Evolutionary conservation across 495 filamentous ascomycete genomes (phyloP), one percentile per base, ranked within the genome.

Genomic region (Penicillium crystallinum): DNA sequence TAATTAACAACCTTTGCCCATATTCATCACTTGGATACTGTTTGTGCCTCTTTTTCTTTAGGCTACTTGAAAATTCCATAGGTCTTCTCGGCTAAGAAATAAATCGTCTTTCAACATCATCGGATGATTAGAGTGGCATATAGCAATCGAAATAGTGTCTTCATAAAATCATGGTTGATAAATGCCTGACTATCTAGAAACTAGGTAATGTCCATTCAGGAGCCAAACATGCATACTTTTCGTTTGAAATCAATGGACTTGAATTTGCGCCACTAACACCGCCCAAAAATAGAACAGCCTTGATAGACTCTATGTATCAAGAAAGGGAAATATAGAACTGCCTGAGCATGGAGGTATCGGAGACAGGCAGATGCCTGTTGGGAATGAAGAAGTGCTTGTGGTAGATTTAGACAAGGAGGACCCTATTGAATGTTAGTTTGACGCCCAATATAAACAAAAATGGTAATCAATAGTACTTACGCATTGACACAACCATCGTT

Each of bases 401-500:
- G 50, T 56, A n/a, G 41, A 42, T 58, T 49, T 66, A 66, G 42
- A 66, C 63, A 38, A 66, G 63, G 27, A 66, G 63, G 25, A 66
- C 63, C 31, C 57, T 60, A 15, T 27, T 17, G 9, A 8, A 8
- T 19, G 45, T 59, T 53, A 56, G 53, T 46, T 36, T 45, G 9
- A 29, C 11, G 17, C n/a, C 6, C 1, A 33, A 46, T 0, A 30
- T 31, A 15, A 9, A 14, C 1, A 15, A n/a, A 17, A 11, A 1
- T 3, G 22, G n/a, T 22, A 0, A 42, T 48, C 4, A 10, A 17
- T 18, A 18, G 4, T 44, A 66, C 68, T 55, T 63, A 75, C 72
- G 86, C 86, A 73, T 91, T 89, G 10, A 89, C 72, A 66, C 84
- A 88, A n/a, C 86, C 86, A 60, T 89, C 86, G 54, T 86, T 88